A percentile compares a stretch with the other conserved stretches of the same genome.
These are phyloP conservation scores for Nemania serpens DNA, from an alignment of 2,329 filamentous ascomycete species.

Conservation along the genomic window DNA sequence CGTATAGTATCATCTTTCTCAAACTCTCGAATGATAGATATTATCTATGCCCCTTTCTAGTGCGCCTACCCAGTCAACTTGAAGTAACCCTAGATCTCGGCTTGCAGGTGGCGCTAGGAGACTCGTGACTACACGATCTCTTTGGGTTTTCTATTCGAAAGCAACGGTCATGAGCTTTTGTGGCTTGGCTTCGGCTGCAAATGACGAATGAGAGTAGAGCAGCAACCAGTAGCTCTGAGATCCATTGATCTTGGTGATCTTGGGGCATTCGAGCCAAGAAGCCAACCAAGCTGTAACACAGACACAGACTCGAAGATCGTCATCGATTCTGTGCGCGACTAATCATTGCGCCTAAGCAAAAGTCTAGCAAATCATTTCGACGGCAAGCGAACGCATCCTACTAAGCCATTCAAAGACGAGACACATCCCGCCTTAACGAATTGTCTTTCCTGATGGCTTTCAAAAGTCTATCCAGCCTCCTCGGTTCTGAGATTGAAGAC, in stretches of 20 bases:
- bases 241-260: not conserved
- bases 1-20: too few relatives aligned
- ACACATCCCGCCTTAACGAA: not conserved
- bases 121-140: not conserved
- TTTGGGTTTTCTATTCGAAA: not conserved
- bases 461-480: constrained; percentile 26
- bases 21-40: not conserved
- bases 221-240: not conserved
- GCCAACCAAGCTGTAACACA: not conserved
- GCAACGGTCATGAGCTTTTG: not conserved
- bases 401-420: not conserved
- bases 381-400: constrained; percentile 13
- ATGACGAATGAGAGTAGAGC: not conserved
- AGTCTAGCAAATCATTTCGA: constrained; percentile 12
- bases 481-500: constrained; percentile 35
- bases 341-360: constrained; percentile 3
- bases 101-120: not conserved
- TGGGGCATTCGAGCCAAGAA: not conserved
- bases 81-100: constrained; percentile 5
- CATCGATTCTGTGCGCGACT: not conserved
- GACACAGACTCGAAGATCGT: constrained; percentile 5
- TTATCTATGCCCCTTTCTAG: not conserved
- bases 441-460: constrained; percentile 27
- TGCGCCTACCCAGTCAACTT: not conserved
- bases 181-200: not conserved